Base-by-base conservation (phyloP, 1,284 basidiomycete genomes). In the Coniferiporia sulphurascens region DNA sequence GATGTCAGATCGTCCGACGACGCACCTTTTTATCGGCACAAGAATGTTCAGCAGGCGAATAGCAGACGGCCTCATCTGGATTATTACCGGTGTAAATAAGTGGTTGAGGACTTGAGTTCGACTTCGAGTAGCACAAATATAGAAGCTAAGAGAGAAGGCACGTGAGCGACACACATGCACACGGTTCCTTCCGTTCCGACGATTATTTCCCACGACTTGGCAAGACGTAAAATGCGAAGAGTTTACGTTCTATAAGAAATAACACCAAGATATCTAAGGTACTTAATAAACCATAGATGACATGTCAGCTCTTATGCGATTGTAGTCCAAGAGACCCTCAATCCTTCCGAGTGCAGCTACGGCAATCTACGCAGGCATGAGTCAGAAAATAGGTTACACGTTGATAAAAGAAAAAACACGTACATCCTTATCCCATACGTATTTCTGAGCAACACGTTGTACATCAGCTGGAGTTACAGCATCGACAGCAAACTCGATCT, bases 391-490 rank as follows among this genome's bases (percentile, higher is more conserved):
- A 46, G 55, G 65, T 56, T 64, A 63, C n/a, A 32, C 22, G 41
- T 1, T 35, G 43, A 34, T 63, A 12, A 22, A 48, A 41, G 5
- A 12, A 22, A 48, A 41, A 27, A 4, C n/a, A 80, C 87, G 68
- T 69, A 90, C 89, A 74, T 95, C 93, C 74, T 89, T 89, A 75
- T 98, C 96, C 94, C 95, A 98, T 35, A 98, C 81, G 76, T 98
- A 97, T 78, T 95, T 96, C 77, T 93, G 87, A 52, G 96, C 96
- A 63, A 95, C 93, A 46, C 91, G 84, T 80, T 93, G 90, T 75
- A 99, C 95, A 73, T 98, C 95, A n/a, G 85, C 88, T 27, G 85
- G 78, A 35, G 85, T 87, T 64, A 99, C 92, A 55, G 90, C 86
- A 73, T 98, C 93, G 54, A 99, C 87, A 51, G 93, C 92, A 60